phyloP scores from a whole-genome alignment of 2,329 filamentous ascomycete species.

The Exophiala bonariae region DNA sequence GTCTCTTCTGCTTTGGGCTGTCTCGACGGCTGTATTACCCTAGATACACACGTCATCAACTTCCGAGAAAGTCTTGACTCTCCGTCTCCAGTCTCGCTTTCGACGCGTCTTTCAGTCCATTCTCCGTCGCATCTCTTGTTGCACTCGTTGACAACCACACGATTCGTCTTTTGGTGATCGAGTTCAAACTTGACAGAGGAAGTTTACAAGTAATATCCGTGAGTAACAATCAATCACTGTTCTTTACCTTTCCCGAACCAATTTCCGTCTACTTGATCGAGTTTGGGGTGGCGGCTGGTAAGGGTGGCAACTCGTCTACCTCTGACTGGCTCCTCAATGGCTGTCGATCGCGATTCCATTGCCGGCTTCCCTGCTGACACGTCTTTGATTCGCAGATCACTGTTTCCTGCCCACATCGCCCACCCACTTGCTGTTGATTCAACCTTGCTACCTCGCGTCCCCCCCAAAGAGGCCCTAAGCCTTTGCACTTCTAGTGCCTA shows the following conservation, averaged over 20 bases:
- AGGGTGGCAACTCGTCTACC: slow-evolving; percentile 15
- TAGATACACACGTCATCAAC: slow-evolving; percentile 22
- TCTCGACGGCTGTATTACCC: slow-evolving; percentile 14
- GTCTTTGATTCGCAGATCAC: slow-evolving; percentile 23
- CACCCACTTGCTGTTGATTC: slow-evolving; percentile 15
- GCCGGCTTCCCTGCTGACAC: slow-evolving; percentile 23
- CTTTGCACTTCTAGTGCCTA: not conserved
- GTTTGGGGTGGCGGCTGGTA: slow-evolving; percentile 17
- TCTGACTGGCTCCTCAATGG: slow-evolving; percentile 14
- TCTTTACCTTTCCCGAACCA: slow-evolving; percentile 12
- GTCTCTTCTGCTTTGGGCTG: no score
- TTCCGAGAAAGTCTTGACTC: not conserved
- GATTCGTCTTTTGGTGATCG: no score
- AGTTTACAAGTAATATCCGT: no score
- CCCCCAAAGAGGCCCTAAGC: slow-evolving; percentile 8
- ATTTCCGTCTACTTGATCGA: slow-evolving; percentile 17
- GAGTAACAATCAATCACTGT: not conserved
- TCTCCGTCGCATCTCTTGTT: no score
- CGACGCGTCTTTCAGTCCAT: no score
- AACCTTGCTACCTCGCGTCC: slow-evolving; percentile 15
- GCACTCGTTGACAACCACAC: no score
- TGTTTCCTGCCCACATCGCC: slow-evolving; percentile 11
- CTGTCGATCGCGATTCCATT: slow-evolving; percentile 21
- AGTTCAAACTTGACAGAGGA: no score
- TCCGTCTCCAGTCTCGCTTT: no score